Base-by-base conservation (phyloP, 228 moss, liverwort and hornwort species). In the Sphagnum fallax region DNA sequence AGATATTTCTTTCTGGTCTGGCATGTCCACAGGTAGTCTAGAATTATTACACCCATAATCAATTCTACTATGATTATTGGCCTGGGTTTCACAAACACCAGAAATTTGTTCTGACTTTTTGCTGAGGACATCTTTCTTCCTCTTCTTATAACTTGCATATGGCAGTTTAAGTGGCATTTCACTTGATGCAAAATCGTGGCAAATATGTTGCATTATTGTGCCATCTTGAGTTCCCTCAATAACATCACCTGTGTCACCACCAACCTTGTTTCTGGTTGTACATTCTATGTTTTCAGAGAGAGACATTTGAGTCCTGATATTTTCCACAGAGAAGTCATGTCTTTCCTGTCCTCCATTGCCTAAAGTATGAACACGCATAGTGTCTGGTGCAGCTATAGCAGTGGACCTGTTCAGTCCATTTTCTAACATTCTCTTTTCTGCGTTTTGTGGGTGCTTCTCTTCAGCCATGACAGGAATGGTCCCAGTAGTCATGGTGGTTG, bases 241-340 rank as follows among this genome's bases (percentile, higher is more conserved):
- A 5, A 72, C 60, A 11, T 79, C 70, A 63, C 65, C 64, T 53
- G 18, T 59, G 8, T 50, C 73, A 16, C 75, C 70, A 71, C 68
- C 69, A 65, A 84, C 75, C 73, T 75, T 73, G 63, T 84, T 73
- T 6, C 68, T 65, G 0, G 71, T 63, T 5, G 73, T 52, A 50
- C 69, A 77, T 70, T 80, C 80, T 50, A 80, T 70, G 6, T 70
- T 77, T 65, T 84, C 84, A 65, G 70, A 75, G 16, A 80, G 70
- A 65, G 72, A 80, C 84, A 84, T 84, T 47, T 84, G 84, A 51
- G 80, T 73, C 65, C 80, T 73, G 13, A 84, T 80, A 51, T 84
- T 84, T 68, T 84, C 84, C 60, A 84, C 80, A 14, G 75, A 74
- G 64, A 77, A 73, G 32, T 32, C 32, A 32, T 32, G 2, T 50